These are phyloP conservation scores for Penicillium sp. DNA, from an alignment of 2,329 filamentous ascomycete species.

Conservation along the genomic window DNA sequence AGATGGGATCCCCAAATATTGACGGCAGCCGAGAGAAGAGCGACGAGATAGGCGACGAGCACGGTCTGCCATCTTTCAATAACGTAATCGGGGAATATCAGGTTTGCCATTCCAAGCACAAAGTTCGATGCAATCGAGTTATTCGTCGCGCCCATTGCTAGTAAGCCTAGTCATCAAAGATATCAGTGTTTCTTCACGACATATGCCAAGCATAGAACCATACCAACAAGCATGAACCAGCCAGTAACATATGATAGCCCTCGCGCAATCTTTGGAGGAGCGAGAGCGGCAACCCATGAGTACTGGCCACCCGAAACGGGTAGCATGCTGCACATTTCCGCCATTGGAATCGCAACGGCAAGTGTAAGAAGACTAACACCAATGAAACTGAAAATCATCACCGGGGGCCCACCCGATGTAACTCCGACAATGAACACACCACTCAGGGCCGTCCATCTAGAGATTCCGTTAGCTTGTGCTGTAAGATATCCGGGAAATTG, in stretches of 20 bases:
- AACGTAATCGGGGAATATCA: slow-evolving; percentile 51
- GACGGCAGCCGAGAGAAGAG: slow-evolving; percentile 44
- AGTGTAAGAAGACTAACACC: slow-evolving; percentile 53
- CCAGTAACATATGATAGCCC: slow-evolving; percentile 48
- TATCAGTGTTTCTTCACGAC: not conserved
- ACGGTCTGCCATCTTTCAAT: slow-evolving; percentile 60
- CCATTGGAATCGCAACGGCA: slow-evolving; percentile 58
- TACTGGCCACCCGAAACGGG: slow-evolving; percentile 60
- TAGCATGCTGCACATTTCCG: slow-evolving; percentile 59
- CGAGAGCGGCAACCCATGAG: slow-evolving; percentile 58
- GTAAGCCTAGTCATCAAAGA: slow-evolving; percentile 34
- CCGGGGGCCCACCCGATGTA: slow-evolving; percentile 56
- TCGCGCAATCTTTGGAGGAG: slow-evolving; percentile 48
- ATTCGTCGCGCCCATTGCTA: slow-evolving; percentile 57
- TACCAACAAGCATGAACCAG: slow-evolving; percentile 52
- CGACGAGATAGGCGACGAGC: slow-evolving; percentile 53
- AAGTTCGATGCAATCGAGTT: slow-evolving; percentile 58
- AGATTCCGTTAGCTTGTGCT: not conserved
- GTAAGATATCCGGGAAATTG: not conserved
- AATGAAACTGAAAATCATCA: slow-evolving; percentile 60
- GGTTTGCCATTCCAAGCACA: slow-evolving; percentile 54
- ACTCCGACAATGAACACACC: slow-evolving; percentile 59
- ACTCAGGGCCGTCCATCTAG: slow-evolving; percentile 56
- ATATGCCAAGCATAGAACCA: not conserved
- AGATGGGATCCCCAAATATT: slow-evolving; percentile 54